Conservation (phyloP, 2,329 filamentous ascomycete species). For the Pseudocercospora macadamiae region DNA sequence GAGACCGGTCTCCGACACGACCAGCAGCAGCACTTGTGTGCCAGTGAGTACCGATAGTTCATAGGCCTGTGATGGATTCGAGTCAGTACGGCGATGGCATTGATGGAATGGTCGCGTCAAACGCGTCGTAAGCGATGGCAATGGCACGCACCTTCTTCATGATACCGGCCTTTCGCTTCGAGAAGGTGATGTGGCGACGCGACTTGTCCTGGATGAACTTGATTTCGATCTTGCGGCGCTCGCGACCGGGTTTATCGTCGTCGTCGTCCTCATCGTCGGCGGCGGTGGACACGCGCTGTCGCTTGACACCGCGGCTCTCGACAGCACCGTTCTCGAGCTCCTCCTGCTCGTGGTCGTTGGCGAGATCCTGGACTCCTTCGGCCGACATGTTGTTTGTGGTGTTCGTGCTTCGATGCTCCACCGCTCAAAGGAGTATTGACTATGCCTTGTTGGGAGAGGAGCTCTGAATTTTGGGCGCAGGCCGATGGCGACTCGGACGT, state of each 20-base stretch:
- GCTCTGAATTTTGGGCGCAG: constrained; percentile 6
- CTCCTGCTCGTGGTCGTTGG: constrained; percentile 48
- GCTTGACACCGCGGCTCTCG: constrained; percentile 81
- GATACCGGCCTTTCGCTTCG: constrained; percentile 98
- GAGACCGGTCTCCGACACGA: constrained; percentile 94
- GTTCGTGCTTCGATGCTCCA: constrained; percentile 1
- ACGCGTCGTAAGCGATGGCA: neutral
- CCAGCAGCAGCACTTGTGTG: constrained; percentile 93
- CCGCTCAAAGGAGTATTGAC: neutral
- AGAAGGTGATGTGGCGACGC: constrained; percentile 98
- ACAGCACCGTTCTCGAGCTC: constrained; percentile 67
- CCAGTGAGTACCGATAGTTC: constrained; percentile 96
- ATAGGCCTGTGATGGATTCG: constrained; percentile 69
- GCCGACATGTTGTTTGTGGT: constrained; percentile 22
- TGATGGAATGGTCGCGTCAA: constrained; percentile 20
- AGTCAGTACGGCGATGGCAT: constrained; percentile 21
- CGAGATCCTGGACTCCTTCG: constrained; percentile 28
- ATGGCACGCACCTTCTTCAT: constrained; percentile 99
- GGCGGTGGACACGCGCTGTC: constrained; percentile 71
- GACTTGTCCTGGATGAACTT: constrained; percentile 99
- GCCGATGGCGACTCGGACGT: constrained; percentile 6
- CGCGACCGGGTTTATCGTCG: constrained; percentile 95
- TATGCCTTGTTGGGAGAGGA: constrained; percentile 5
- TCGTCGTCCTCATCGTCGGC: constrained; percentile 93
- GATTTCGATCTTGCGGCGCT: constrained; percentile 99